Evolutionary conservation across 2,329 filamentous ascomycete genomes (phyloP), one percentile per base, ranked within the genome.

Genomic region (Pyricularia sp.): DNA sequence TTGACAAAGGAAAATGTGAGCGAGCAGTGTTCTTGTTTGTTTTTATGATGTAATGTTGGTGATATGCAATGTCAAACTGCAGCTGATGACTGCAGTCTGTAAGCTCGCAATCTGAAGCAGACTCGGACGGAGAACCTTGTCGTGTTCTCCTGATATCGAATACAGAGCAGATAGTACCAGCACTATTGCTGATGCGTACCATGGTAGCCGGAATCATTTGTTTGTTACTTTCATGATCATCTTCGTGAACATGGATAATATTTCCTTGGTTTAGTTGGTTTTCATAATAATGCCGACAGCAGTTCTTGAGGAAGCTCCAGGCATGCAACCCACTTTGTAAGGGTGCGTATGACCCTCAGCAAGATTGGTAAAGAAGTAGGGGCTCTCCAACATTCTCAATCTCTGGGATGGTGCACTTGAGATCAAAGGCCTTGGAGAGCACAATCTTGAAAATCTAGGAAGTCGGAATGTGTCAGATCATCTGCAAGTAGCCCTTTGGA

Each of bases 341-440:
- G 8, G 13, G 19, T 49, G 40, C 40, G 19, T 4, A 26, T 31
- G 30, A 22, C n/a, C 31, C 44, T 71, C 67, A 82, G 72, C 78
- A 81, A 62, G 85, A 87, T 76, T 93, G 90, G 75, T 99, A 99
- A 69, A 99, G 84, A 61, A 99, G 83, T 63, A 99, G 82, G 26
- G 94, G 94, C 78, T 99, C 94, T 77, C 94, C 94, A 65, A 97
- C 89, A 75, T 97, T 96, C 78, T 97, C 93, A 76, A 99, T 97
- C 78, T 99, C 94, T 62, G 94, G 94, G 73, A 99, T 97, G 33
- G 94, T 99, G 81, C 94, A 99, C 77, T 97, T 97, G 66, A 99
- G 84, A 75, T 99, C 94, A 74, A 99, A 99, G 1, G 94, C 94
- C 78, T 99, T 99, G 68, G 93, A 96, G 28, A 99, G 84, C 66